Conservation (phyloP, 2,329 filamentous ascomycete species). For the Rachicladosporium sp. region DNA sequence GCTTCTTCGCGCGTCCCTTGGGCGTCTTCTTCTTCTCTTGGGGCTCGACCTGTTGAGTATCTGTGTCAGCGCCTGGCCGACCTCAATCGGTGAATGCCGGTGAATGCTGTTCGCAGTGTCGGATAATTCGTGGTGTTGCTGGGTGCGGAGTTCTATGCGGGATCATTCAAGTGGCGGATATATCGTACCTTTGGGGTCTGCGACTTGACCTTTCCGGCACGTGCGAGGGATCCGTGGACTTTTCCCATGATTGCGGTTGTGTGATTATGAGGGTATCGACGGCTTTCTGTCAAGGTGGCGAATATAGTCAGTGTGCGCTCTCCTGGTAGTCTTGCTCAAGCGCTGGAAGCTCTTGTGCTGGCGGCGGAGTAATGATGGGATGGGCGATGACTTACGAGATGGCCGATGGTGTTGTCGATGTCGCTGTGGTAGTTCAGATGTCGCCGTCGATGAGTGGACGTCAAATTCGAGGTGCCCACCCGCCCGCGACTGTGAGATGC, state of each 20-base stretch:
- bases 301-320: too few species aligned
- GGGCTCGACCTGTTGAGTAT: constrained; percentile 54
- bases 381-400: constrained; percentile 1
- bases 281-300: constrained; percentile 1
- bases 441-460: constrained; percentile 4
- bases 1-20: constrained; percentile 96
- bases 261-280: too few species aligned
- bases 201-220: constrained; percentile 97
- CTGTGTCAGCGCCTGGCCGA: too few species aligned
- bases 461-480: constrained; percentile 5
- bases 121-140: background rate
- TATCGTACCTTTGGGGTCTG: constrained; percentile 75
- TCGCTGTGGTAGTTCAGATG: constrained; percentile 3
- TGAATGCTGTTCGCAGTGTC: too few species aligned
- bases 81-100: constrained; percentile 12
- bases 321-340: constrained; percentile 1
- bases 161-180: constrained; percentile 3
- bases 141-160: background rate
- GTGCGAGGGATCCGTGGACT: constrained; percentile 86
- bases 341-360: constrained; percentile 4
- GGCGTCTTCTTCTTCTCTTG: constrained; percentile 95
- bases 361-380: too few species aligned
- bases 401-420: constrained; percentile 9
- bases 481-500: constrained; percentile 2
- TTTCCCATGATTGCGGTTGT: constrained; percentile 64